Base-by-base conservation (phyloP, 1,139 yeast species). In the Taphrina wiesneri region DNA sequence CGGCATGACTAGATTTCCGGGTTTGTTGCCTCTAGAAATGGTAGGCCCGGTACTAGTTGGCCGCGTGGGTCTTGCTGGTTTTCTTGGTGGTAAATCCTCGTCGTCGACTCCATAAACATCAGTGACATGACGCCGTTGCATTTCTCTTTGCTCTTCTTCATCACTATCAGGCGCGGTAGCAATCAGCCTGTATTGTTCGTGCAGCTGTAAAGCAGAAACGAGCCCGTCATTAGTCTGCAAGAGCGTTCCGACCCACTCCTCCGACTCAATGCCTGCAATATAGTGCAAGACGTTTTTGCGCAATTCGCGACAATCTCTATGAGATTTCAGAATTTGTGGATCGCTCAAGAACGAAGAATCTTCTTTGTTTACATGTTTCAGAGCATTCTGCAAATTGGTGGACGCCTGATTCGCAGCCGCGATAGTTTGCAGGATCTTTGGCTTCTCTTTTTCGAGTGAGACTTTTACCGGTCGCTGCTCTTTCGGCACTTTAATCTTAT, bases 221-320 rank as follows among this genome's bases (percentile, higher is more conserved):
- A 93, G 81, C 73, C 88, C 92, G 73, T 93, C 99, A 74, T 93
- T 93, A 60, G 97, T 96, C 70, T 85, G 87, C 68, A 93, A 84
- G 71, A 93, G 81, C 62, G 92, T 83, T 9, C 97, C 98, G 71
- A 93, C 78, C 70, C 86, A 88, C 73, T 90, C 96, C 70, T 91
- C 97, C 52, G 81, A 81, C 51, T 88, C 88, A 49, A 90, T 89
- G 67, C 85, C 81, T 76, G 93, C 98, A 70, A 93, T 80, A 74
- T 91, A 91, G 70, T 90, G 80, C 71, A 93, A 80, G 19, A 93
- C 85, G 71, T 84, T 85, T 69, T 96, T 82, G 75, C 99, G 84
- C 66, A 88, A 82, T 21, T 83, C 80, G 71, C 95, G 84, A 72
- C 96, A 90, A 73, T 85, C 82, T 65, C 88, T 86, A 74, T 91